Evolutionary conservation across 2,329 filamentous ascomycete species (phyloP), one percentile per base, ranked within the genome.

Genomic region (Talaromyces piceae): DNA sequence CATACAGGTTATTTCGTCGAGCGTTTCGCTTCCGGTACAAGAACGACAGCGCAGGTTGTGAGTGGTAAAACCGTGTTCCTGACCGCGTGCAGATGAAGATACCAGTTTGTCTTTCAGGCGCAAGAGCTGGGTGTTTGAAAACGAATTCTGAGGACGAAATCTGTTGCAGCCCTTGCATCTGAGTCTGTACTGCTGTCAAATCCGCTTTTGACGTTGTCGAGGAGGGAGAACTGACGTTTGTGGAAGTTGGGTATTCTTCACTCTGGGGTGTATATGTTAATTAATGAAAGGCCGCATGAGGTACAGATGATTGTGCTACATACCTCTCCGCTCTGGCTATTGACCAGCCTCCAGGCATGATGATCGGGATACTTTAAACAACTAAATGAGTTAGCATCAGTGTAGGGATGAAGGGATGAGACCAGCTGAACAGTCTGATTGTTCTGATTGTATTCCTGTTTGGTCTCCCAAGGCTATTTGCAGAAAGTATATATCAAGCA

Each of bases 141-240:
- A 81, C 28, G 60, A 61, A 1, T 48, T 54, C 6, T 64, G 59
- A 9, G 54, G 57, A 23, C 69, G 69, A 37, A 64, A 68, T 50
- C 72, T 74, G 23, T 63, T 60, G 62, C 77, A 80, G 8, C 67
- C 67, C 12, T 61, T 61, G 59, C 77, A 80, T 48, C 71, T 71
- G 56, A 77, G 65, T 53, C 73, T 77, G 22, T 22, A 13, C 23
- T n/a, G 3, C 20, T 37, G 33, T 37, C 16, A 37, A 18, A n/a
- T 9, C 12, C 20, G 33, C 33, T 20, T 18, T 37, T 13, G 16
- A 18, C 20, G 9, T 20, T 8, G n/a, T 8, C 18, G 11, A 13
- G n/a, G 12, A n/a, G 39, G n/a, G 31, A 37, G 20, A 16, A 33
- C 47, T 9, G 41, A 53, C 51, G 18, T 26, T 4, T 46, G 28